Evolutionary conservation across 2,329 filamentous ascomycete species (phyloP), one percentile per base, ranked within the genome.

Genomic region (Fusarium duplospermum): DNA sequence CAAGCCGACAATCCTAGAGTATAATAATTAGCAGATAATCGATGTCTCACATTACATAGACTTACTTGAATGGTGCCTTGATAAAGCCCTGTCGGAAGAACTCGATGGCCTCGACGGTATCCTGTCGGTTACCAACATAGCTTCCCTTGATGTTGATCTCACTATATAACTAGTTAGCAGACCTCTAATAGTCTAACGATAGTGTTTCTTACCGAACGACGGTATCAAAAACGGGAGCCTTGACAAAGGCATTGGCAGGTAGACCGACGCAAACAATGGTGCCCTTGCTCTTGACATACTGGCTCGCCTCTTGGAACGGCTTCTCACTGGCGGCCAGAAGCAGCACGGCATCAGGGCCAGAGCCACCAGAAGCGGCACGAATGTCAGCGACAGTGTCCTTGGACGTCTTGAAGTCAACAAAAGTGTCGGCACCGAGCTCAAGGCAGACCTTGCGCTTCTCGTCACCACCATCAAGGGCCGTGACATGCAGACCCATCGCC

Each of bases 61-160:
- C 71, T 38, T 36, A 74, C 76, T 97, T 96, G 89, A 89, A 95
- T 2, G 95, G 95, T 6, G 91, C 90, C 82, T 95, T 92, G 87
- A 98, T 94, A 66, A 95, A 84, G 16, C 95, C 95, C 22, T 93
- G 89, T 66, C 89, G 86, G 86, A 91, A 97, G 85, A 97, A 97
- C 72, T 97, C 94, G 70, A 98, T 87, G 1, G 95, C 95, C 85
- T 98, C 95, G 60, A 91, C 90, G 1, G 91, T 92, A 81, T 98
- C 95, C 81, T 93, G 91, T 74, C 95, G 89, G 86, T 97, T 97
- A 62, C 95, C 95, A 70, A 98, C 95, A 80, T 98, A 98, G 75
- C 91, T 94, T 64, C 94, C 94, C 86, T 93, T 93, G 87, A 98
- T 97, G 75, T 84, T 92, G 85, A 98, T 91, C 93, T 96, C 96